Evolutionary conservation across 306 rosid genomes (phyloP).

Genomic region (Vigna mungo): DNA sequence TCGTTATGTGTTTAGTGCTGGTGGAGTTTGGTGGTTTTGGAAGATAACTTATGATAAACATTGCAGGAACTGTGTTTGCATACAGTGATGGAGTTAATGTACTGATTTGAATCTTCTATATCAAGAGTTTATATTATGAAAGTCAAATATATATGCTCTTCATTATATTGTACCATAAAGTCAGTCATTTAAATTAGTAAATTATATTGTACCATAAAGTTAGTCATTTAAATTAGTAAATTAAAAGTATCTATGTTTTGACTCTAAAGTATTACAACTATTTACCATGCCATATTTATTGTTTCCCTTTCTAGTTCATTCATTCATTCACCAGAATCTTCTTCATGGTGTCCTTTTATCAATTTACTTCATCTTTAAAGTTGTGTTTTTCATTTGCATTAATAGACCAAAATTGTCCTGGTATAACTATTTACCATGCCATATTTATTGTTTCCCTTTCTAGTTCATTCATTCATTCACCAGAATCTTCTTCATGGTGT

Average conservation of each 20-base stretch:
- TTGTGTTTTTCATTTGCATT: no score
- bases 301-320: not conserved
- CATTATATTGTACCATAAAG: constrained; percentile 25
- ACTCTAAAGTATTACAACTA: not conserved
- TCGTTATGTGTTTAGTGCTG: no score
- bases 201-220: constrained; percentile 8
- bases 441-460: no score
- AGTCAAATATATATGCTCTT: constrained; percentile 5
- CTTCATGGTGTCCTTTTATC: constrained; percentile 12
- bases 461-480: not conserved
- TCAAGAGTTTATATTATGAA: not conserved
- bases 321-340: constrained; percentile 21
- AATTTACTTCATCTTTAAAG: constrained; percentile 16
- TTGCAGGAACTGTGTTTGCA: no score
- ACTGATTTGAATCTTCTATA: constrained; percentile 2
- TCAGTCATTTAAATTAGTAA: constrained; percentile 2
- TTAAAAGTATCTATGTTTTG: not conserved
- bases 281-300: constrained; percentile 19
- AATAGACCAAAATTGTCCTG: constrained; percentile 87
- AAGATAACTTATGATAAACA: no score
- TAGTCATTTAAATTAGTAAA: constrained; percentile 6
- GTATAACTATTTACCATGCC: no score
- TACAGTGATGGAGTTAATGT: constrained; percentile 71
- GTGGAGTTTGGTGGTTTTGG: no score
- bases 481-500: constrained; percentile 19